Conservation (phyloP, 768 basidiomycete species). For the Boletus tomentosulus region DNA sequence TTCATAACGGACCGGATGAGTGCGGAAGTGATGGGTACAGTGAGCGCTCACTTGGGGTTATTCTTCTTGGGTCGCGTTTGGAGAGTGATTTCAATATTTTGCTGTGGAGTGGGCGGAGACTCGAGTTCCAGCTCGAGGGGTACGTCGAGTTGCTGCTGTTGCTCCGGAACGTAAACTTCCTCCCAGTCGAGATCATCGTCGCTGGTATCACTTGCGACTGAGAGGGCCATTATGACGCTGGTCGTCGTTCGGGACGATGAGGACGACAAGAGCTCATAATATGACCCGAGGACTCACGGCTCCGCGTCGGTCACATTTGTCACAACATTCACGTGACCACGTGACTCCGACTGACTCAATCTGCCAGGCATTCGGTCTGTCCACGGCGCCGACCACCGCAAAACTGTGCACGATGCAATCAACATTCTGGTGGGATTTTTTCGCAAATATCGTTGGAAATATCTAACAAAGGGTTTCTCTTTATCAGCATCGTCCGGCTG, state of each 20-base stretch:
- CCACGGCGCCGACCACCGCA: too few relatives aligned
- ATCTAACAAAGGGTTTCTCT: too few relatives aligned
- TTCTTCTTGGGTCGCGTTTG: constrained; percentile 39
- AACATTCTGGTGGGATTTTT: too few relatives aligned
- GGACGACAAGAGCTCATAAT: constrained; percentile 1
- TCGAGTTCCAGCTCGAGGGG: constrained; percentile 22
- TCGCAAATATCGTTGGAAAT: too few relatives aligned
- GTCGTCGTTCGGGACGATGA: constrained; percentile 6
- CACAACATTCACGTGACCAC: too few relatives aligned
- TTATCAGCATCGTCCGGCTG: too few relatives aligned
- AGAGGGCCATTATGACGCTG: constrained; percentile 11
- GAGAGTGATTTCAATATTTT: constrained; percentile 71
- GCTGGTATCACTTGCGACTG: constrained; percentile 28
- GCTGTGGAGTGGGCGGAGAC: constrained; percentile 33
- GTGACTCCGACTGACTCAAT: too few relatives aligned
- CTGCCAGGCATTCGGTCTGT: too few relatives aligned
- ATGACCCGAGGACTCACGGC: constrained; percentile 8
- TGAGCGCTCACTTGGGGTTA: constrained; percentile 43
- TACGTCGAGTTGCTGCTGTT: constrained; percentile 13
- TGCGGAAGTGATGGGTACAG: background rate
- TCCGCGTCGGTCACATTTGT: constrained; percentile 16
- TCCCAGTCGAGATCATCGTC: constrained; percentile 82
- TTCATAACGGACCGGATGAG: constrained; percentile 1
- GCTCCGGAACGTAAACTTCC: constrained; percentile 60
- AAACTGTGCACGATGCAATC: too few relatives aligned